Conservation (phyloP, 2,329 filamentous ascomycete genomes). For the Cytospora leucostoma region DNA sequence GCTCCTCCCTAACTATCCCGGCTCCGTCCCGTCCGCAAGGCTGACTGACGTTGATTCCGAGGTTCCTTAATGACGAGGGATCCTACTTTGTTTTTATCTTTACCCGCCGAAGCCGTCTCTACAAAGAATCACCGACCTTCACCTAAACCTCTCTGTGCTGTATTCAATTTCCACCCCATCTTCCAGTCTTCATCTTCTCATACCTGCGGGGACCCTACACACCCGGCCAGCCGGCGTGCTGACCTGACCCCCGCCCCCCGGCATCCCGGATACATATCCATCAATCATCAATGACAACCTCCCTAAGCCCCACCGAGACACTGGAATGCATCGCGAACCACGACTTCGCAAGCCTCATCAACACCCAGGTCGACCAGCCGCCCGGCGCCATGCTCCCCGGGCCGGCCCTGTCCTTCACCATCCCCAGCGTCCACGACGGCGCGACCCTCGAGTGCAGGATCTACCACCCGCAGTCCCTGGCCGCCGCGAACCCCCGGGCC, state of each 20-base stretch:
- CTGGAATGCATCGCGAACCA: constrained; percentile 7
- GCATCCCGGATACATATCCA: neutral
- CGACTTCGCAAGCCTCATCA: neutral
- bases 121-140: neutral
- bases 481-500: constrained; percentile 36
- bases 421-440: constrained; percentile 88
- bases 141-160: too few relatives aligned
- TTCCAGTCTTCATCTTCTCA: too few relatives aligned
- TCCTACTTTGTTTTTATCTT: neutral
- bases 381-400: constrained; percentile 51
- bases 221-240: too few relatives aligned
- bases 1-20: neutral
- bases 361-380: neutral
- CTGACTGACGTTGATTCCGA: neutral
- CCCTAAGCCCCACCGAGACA: neutral
- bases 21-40: neutral
- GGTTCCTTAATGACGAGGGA: neutral
- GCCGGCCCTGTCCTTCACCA: constrained; percentile 67
- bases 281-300: neutral
- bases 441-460: constrained; percentile 78
- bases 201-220: neutral
- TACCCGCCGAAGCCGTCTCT: neutral
- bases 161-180: too few relatives aligned
- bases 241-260: too few relatives aligned
- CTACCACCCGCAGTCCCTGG: constrained; percentile 65